Percentiles rank a stretch among this genome's conserved stretches.
phyloP scores from a whole-genome alignment of 768 basidiomycete genomes.

The Mycena albidolilacea region DNA sequence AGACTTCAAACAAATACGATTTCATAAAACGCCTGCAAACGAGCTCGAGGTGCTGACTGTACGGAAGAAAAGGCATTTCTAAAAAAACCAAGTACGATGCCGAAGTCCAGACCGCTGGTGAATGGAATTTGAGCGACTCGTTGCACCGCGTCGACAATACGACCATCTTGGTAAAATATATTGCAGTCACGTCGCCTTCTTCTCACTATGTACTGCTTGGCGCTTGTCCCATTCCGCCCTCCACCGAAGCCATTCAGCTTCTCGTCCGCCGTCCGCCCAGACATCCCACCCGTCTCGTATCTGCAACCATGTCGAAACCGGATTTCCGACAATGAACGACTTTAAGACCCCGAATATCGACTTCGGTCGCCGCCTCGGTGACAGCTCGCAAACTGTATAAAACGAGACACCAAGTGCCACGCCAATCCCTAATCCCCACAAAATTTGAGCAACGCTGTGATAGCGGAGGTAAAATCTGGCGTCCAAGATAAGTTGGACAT shows the following conservation, averaged over 20 bases:
- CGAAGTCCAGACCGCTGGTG: no score
- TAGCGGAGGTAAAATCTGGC: constrained; percentile 79
- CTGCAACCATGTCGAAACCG: constrained; percentile 74
- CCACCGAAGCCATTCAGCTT: constrained; percentile 81
- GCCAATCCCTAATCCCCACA: constrained; percentile 84
- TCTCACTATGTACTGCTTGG: constrained; percentile 37
- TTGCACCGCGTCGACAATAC: constrained; percentile 9
- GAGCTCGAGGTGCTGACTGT: no score
- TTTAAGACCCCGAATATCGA: constrained; percentile 69
- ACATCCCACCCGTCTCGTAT: constrained; percentile 88
- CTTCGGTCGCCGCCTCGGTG: constrained; percentile 68
- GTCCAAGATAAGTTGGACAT: not conserved
- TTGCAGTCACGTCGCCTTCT: constrained; percentile 42
- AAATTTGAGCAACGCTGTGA: constrained; percentile 79
- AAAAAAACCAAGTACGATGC: no score
- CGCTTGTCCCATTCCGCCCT: constrained; percentile 67
- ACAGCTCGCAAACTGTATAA: constrained; percentile 70
- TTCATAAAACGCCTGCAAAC: no score
- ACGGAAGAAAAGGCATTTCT: no score
- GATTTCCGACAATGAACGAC: constrained; percentile 65
- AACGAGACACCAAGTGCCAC: constrained; percentile 63
- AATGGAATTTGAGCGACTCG: no score
- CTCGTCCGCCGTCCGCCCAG: constrained; percentile 85
- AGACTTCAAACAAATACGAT: no score
- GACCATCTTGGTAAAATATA: not conserved